These are phyloP conservation scores for Leucoagaricus sp. DNA, from an alignment of 1,284 basidiomycete species.

Conservation along the genomic window DNA sequence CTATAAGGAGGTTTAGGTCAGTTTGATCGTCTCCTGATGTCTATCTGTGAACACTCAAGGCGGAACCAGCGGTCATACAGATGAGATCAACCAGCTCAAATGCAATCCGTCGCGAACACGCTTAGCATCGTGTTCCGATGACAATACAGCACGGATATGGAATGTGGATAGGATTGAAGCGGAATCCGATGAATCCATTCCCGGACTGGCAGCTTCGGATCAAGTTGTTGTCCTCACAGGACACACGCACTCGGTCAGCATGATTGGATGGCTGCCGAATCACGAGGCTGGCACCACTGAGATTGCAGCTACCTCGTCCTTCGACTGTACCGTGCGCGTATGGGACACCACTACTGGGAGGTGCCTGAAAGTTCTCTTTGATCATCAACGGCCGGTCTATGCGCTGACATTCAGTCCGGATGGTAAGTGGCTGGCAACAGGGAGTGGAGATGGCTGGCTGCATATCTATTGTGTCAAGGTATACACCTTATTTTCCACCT, in stretches of 20 bases:
- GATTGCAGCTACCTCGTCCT: constrained; percentile 72
- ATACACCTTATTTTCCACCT: constrained; percentile 19
- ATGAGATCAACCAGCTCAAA: constrained; percentile 80
- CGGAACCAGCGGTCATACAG: constrained; percentile 67
- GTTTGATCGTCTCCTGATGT: constrained; percentile 25
- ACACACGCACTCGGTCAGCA: constrained; percentile 68
- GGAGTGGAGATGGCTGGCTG: constrained; percentile 62
- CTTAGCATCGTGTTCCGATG: constrained; percentile 81
- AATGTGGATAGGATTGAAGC: constrained; percentile 43
- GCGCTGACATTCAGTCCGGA: constrained; percentile 68
- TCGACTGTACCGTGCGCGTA: constrained; percentile 72
- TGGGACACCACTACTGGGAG: constrained; percentile 79
- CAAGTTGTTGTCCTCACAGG: constrained; percentile 54
- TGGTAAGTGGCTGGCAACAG: constrained; percentile 59
- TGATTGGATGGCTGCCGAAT: constrained; percentile 71
- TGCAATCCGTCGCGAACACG: constrained; percentile 64
- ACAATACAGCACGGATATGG: constrained; percentile 78
- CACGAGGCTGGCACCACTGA: constrained; percentile 48
- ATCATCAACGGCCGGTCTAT: constrained; percentile 70
- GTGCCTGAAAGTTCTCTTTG: constrained; percentile 65
- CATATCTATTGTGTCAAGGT: constrained; percentile 56
- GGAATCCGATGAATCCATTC: constrained; percentile 35
- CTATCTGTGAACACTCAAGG: constrained; percentile 13
- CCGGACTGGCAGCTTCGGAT: constrained; percentile 37
- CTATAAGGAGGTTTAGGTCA: constrained; percentile 59